Conservation (phyloP, 768 basidiomycete genomes). For the Podaxis sp. region DNA sequence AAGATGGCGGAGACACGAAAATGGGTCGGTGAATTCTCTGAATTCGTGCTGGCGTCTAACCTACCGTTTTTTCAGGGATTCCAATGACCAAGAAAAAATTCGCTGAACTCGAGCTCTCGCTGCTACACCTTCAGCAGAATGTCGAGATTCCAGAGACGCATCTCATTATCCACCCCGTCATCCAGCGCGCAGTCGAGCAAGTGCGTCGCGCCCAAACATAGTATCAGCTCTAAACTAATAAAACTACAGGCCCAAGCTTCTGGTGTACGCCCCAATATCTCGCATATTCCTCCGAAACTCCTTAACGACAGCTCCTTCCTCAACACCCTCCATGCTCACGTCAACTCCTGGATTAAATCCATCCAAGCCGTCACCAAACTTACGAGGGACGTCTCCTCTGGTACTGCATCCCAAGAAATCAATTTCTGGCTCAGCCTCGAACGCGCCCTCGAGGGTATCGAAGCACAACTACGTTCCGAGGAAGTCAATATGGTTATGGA, state of each 20-base stretch:
- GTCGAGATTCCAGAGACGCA: conserved; percentile 98
- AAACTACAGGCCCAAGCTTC: conserved; percentile 41
- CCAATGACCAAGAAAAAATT: conserved; percentile 99
- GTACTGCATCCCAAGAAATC: conserved; percentile 97
- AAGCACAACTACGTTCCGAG: conserved; percentile 86
- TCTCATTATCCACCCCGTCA: conserved; percentile 85
- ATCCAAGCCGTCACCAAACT: conserved; percentile 97
- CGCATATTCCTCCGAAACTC: conserved; percentile 67
- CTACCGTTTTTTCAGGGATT: conserved; percentile 49
- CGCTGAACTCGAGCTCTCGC: conserved; percentile 91
- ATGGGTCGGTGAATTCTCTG: conserved; percentile 45
- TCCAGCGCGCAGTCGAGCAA: conserved; percentile 85
- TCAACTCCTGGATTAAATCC: conserved; percentile 97
- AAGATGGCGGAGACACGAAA: conserved; percentile 69
- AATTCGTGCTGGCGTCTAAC: neutral
- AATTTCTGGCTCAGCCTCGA: conserved; percentile 99
- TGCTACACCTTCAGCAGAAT: conserved; percentile 96
- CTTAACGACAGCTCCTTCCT: conserved; percentile 90
- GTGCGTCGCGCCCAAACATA: conserved; percentile 20
- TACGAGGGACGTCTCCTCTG: conserved; percentile 88
- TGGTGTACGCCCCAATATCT: conserved; percentile 68
- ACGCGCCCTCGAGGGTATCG: conserved; percentile 89
- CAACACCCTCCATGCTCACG: conserved; percentile 89
- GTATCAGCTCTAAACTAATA: neutral
- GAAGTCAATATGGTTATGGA: conserved; percentile 94